Evolutionary conservation across 2,329 filamentous ascomycete genomes (phyloP).

Genomic region (Boeremia lycopersici): DNA sequence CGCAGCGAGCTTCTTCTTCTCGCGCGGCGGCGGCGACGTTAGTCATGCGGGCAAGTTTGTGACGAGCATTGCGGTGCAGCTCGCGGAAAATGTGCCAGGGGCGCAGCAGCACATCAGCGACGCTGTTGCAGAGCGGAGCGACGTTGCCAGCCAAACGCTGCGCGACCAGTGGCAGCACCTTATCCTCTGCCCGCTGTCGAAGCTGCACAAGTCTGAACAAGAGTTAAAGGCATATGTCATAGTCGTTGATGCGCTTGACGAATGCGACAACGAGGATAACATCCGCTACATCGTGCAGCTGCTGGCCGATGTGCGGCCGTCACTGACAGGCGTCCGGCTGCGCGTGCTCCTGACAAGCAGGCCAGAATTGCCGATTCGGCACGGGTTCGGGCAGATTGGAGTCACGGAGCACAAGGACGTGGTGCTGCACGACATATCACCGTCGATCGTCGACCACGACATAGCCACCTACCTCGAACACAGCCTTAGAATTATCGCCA

Average conservation of each 20-base stretch:
- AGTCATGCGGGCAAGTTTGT: neutral
- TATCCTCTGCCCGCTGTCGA: slow-evolving; percentile 18
- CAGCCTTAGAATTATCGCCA: no score
- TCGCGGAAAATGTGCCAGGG: neutral
- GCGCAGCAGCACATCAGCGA: neutral
- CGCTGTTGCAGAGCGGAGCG: neutral
- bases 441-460: no score
- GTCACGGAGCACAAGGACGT: no score
- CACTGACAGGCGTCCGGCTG: no score
- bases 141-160: slow-evolving; percentile 17
- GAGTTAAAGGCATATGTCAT: slow-evolving; percentile 4
- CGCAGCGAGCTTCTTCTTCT: slow-evolving; percentile 22
- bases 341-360: no score
- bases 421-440: no score
- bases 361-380: no score
- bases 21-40: neutral
- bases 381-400: no score
- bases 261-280: no score
- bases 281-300: no score
- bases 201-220: neutral
- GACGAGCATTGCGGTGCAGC: neutral
- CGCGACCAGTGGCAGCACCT: slow-evolving; percentile 27
- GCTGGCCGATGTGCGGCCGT: no score
- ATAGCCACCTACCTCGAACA: no score
- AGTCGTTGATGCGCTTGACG: slow-evolving; percentile 38